Base-by-base conservation (phyloP, 2,329 filamentous ascomycete genomes). In the Paraconiothyrium brasiliense region DNA sequence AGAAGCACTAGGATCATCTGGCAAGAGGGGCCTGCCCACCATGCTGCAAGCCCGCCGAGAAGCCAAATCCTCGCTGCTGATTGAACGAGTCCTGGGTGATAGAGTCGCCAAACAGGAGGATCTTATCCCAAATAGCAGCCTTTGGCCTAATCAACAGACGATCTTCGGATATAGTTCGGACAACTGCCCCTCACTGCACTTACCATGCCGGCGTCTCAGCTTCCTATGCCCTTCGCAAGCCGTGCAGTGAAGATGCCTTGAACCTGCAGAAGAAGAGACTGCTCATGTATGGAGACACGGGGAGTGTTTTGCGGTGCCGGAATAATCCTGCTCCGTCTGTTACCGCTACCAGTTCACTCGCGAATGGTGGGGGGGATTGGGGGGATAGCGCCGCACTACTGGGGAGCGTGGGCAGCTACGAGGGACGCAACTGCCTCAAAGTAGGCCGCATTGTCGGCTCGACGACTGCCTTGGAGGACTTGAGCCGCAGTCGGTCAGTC, bases 41-140 rank as follows among this genome's bases (percentile, higher is more conserved):
- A 67, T 87, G 80, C 74, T 93, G 89, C 3, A 97, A 81, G 16
- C 87, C 88, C 24, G 90, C 86, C 60, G 89, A 87, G 70, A 96
- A 92, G 0, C 86, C 92, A 78, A 94, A 94, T 16, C 90, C 92
- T 59, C 87, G 81, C 11, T 85, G 79, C 52, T 89, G 82, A 39
- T 85, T 83, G 65, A 86, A 86, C 1, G 88, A 86, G 46, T 85
- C 83, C 73, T 98, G 89, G 52, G 94, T 90, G 64, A 98, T 90
- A 35, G 92, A 97, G 80, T 98, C 95, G 58, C 94, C 94, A 64
- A 98, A 91, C 27, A 98, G 87, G 64, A 98, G 83, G 69, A 85
- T 81, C 62, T 83, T 80, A 41, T 82, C 77, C 58, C 78, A 77
- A 24, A 69, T 56, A 37, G 73, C 63, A 62, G 71, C 64, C 76